Percentiles rank a stretch among this genome's conserved stretches.
Evolutionary conservation across 306 rosid genomes (phyloP).

Genomic region (Urtica urens): DNA sequence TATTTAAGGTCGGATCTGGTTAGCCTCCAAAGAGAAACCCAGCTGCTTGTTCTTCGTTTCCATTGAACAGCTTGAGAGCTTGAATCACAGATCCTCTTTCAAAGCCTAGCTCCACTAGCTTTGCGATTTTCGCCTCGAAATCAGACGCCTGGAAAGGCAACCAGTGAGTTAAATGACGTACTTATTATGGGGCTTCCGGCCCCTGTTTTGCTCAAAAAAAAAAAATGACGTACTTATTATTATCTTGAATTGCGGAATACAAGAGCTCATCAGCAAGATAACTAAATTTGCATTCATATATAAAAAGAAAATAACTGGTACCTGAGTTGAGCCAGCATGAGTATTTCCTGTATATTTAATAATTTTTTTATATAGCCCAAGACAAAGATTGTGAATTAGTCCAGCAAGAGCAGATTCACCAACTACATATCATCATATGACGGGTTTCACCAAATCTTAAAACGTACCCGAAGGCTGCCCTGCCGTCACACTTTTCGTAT

Average conservation of each 20-base stretch:
- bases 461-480: constrained; percentile 63
- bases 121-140: constrained; percentile 77
- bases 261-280: neutral
- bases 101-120: constrained; percentile 88
- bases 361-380: neutral
- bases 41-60: constrained; percentile 51
- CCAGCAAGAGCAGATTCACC: too few relatives aligned
- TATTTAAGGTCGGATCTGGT: neutral
- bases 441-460: constrained; percentile 1
- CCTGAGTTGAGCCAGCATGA: constrained; percentile 40
- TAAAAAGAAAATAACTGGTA: constrained; percentile 14
- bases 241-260: too few relatives aligned
- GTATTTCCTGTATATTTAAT: constrained; percentile 31
- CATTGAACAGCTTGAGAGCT: constrained; percentile 65
- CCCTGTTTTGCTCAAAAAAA: neutral
- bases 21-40: constrained; percentile 43
- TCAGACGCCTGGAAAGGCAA: constrained; percentile 50
- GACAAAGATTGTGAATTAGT: neutral
- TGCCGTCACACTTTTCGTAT: constrained; percentile 24
- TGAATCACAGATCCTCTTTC: constrained; percentile 69
- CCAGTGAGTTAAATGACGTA: constrained; percentile 6
- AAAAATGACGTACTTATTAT: too few relatives aligned
- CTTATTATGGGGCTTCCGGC: neutral
- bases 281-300: neutral
- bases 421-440: too few relatives aligned